phyloP scores from a whole-genome alignment of 495 filamentous ascomycete species.

The Staphylotrichum tortipilum region DNA sequence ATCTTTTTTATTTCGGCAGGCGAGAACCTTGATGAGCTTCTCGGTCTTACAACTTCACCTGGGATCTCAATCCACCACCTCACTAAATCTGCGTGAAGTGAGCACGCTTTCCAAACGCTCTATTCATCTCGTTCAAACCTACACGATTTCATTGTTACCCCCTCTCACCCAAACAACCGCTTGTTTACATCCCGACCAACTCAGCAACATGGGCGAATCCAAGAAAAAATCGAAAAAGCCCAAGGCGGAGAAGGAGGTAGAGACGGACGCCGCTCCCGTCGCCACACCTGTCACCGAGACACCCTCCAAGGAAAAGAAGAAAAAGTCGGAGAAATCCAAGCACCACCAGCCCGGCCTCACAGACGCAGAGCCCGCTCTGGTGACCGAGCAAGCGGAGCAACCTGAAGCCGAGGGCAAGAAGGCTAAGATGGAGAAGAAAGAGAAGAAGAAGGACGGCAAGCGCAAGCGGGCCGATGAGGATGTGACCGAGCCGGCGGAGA shows the following conservation, averaged over 20 bases:
- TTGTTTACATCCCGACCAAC: background rate
- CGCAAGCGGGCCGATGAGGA: conserved; percentile 5
- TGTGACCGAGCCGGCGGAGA: conserved; percentile 4
- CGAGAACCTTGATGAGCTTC: background rate
- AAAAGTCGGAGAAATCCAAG: conserved; percentile 17
- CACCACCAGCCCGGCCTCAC: background rate
- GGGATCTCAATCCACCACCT: too few species aligned
- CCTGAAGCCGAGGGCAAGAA: background rate
- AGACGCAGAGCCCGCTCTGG: conserved; percentile 2
- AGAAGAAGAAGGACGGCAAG: conserved; percentile 13
- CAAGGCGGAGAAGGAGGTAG: too few species aligned
- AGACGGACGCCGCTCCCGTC: background rate
- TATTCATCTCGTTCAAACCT: too few species aligned
- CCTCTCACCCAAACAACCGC: too few species aligned
- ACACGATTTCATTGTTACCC: too few species aligned
- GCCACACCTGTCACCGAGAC: background rate
- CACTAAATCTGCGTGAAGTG: too few species aligned
- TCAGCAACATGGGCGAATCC: conserved; percentile 1
- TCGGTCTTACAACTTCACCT: too few species aligned
- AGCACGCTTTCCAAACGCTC: too few species aligned
- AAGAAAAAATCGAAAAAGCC: conserved; percentile 22
- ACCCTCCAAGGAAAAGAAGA: conserved; percentile 9
- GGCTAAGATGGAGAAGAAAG: conserved; percentile 14
- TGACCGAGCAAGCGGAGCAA: background rate
- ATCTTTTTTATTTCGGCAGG: too few species aligned